phyloP scores from a whole-genome alignment of 2,329 filamentous ascomycete genomes.

The Neofusicoccum cordaticola region DNA sequence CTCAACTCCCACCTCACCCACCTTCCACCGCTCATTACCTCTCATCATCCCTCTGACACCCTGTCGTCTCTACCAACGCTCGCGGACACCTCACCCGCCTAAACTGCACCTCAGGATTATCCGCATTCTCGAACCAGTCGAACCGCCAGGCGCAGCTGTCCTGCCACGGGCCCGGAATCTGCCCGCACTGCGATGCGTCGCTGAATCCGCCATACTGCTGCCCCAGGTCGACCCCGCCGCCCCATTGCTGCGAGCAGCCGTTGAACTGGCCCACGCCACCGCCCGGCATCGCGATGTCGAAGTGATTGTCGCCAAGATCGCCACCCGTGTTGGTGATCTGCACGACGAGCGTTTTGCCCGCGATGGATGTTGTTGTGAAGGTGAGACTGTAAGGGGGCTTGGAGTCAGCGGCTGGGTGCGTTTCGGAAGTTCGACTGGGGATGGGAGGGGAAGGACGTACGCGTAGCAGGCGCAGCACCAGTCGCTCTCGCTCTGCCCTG shows the following conservation, averaged over 20 bases:
- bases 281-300: constrained; percentile 53
- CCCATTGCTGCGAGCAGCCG: constrained; percentile 51
- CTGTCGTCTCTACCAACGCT: constrained; percentile 46
- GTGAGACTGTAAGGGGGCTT: constrained; percentile 38
- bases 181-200: constrained; percentile 50
- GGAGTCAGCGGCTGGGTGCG: background rate
- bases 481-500: constrained; percentile 52
- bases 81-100: constrained; percentile 56
- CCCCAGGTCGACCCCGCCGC: constrained; percentile 50
- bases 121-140: constrained; percentile 60
- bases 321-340: constrained; percentile 61
- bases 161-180: constrained; percentile 54
- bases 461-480: constrained; percentile 65
- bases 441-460: constrained; percentile 20
- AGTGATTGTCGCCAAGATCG: constrained; percentile 57
- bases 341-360: constrained; percentile 60
- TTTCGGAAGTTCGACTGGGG: no score
- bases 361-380: constrained; percentile 52
- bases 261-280: constrained; percentile 58
- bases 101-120: constrained; percentile 57
- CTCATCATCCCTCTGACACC: constrained; percentile 33
- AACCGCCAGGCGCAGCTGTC: constrained; percentile 62
- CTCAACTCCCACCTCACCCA: no score
- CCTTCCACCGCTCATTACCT: background rate
- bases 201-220: constrained; percentile 58